phyloP scores from a whole-genome alignment of 2,329 filamentous ascomycete genomes.

The Fonsecaea pedrosoi region DNA sequence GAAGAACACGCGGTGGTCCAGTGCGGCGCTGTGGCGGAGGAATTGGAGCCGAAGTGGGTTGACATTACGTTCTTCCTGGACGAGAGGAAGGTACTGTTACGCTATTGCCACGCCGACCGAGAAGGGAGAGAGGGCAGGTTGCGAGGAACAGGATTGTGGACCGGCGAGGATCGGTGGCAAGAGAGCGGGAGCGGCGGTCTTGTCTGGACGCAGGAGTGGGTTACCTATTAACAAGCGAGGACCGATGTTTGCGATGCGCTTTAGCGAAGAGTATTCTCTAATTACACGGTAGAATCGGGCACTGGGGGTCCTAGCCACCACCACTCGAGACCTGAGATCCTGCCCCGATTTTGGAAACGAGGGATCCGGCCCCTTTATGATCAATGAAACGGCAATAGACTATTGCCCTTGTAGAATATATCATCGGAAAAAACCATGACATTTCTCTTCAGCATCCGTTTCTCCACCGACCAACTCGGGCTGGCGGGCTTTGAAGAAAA shows the following conservation, averaged over 20 bases:
- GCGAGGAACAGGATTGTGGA: conserved; percentile 28
- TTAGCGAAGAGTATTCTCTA: not conserved
- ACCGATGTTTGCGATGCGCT: not conserved
- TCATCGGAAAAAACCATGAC: not conserved
- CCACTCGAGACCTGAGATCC: not conserved
- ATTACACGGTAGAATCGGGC: too few species aligned
- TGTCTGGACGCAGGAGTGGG: conserved; percentile 41
- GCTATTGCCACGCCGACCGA: conserved; percentile 36
- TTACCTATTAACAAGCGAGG: conserved; percentile 22
- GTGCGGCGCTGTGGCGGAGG: conserved; percentile 24
- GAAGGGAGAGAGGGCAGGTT: conserved; percentile 29
- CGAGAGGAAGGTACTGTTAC: conserved; percentile 33
- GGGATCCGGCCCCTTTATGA: not conserved
- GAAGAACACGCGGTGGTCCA: conserved; percentile 38
- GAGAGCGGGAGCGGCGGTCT: conserved; percentile 35
- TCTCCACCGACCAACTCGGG: too few species aligned
- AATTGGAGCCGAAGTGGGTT: conserved; percentile 38
- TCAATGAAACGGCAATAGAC: too few species aligned
- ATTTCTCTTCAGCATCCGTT: not conserved
- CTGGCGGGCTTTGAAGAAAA: too few species aligned
- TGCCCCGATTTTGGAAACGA: not conserved
- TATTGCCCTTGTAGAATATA: not conserved
- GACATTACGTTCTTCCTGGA: conserved; percentile 40
- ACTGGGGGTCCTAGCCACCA: too few species aligned
- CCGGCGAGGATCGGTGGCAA: conserved; percentile 18